Evolutionary conservation across 2,329 filamentous ascomycete genomes (phyloP).

Genomic region (Fragosphaeria purpurea): DNA sequence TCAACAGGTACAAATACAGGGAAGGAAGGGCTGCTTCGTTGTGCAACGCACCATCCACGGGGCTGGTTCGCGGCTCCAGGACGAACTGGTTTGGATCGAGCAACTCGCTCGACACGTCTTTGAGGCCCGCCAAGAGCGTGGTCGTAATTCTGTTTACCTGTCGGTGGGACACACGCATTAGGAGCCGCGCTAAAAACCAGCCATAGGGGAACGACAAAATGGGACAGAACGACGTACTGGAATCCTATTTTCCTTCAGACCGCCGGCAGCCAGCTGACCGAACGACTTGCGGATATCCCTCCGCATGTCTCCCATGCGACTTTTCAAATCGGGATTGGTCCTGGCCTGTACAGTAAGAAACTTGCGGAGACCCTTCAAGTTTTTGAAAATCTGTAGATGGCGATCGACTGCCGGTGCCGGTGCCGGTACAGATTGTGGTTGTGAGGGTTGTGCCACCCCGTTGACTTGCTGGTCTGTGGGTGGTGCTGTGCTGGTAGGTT

Average conservation of each 20-base stretch:
- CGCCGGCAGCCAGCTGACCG: constrained; percentile 59
- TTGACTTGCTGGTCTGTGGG: too few species aligned
- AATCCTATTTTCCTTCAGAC: constrained; percentile 24
- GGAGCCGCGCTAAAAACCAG: too few species aligned
- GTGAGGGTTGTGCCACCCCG: too few species aligned
- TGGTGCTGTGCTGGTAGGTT: background rate
- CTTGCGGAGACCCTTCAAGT: constrained; percentile 48
- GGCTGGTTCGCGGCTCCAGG: constrained; percentile 26
- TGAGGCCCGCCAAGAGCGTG: constrained; percentile 41
- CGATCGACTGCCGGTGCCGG: constrained; percentile 23
- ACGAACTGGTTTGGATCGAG: constrained; percentile 46
- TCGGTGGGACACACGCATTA: too few species aligned
- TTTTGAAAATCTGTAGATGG: constrained; percentile 52
- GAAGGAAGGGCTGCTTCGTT: constrained; percentile 42
- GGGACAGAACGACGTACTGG: constrained; percentile 30
- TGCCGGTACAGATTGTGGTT: background rate
- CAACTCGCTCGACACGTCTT: constrained; percentile 35
- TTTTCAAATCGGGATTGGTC: constrained; percentile 48
- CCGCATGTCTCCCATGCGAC: constrained; percentile 59
- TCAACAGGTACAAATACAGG: constrained; percentile 61
- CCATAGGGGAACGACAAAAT: too few species aligned
- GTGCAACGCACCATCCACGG: constrained; percentile 28
- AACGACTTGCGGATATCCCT: constrained; percentile 61
- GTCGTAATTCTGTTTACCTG: constrained; percentile 38
- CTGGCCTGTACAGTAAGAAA: constrained; percentile 43